Evolutionary conservation across 2,329 filamentous ascomycete species (phyloP).

Genomic region (Gaeumannomyces sp.): DNA sequence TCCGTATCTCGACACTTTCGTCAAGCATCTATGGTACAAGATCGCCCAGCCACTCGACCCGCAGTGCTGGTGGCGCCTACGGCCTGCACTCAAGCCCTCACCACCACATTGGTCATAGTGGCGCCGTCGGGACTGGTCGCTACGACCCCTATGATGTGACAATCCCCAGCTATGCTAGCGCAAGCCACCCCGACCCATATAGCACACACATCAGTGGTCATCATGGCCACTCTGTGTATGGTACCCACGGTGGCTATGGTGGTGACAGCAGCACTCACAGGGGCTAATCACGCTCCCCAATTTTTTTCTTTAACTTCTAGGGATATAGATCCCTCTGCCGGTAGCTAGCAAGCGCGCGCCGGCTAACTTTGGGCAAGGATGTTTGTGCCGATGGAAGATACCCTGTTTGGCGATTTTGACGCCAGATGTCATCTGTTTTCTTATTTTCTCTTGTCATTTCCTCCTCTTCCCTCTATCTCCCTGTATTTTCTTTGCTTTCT

Average conservation of each 20-base stretch:
- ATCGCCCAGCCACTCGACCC: conserved; percentile 15
- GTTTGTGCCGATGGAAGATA: not conserved
- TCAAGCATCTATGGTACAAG: conserved; percentile 30
- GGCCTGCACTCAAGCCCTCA: conserved; percentile 16
- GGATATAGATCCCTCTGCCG: not conserved
- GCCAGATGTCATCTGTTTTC: not conserved
- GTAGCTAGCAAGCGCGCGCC: not conserved
- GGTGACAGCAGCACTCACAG: conserved; percentile 4
- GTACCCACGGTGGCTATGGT: conserved; percentile 1
- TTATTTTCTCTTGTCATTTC: not conserved
- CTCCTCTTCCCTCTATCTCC: too few species aligned
- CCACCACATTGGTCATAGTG: conserved; percentile 10
- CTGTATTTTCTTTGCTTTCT: not conserved
- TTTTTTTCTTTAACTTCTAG: not conserved
- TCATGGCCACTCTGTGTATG: conserved; percentile 5
- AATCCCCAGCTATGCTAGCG: not conserved
- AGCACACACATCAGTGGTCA: not conserved
- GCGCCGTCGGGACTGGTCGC: not conserved
- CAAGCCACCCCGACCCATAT: not conserved
- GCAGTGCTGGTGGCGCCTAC: conserved; percentile 17
- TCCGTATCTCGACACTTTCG: conserved; percentile 30
- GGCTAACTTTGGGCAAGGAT: not conserved
- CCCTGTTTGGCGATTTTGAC: not conserved
- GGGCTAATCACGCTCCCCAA: not conserved
- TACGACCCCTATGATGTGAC: conserved; percentile 4